These are phyloP conservation scores for Acorus calamus DNA, from an alignment of 106 monocot species.

Conservation along the genomic window DNA sequence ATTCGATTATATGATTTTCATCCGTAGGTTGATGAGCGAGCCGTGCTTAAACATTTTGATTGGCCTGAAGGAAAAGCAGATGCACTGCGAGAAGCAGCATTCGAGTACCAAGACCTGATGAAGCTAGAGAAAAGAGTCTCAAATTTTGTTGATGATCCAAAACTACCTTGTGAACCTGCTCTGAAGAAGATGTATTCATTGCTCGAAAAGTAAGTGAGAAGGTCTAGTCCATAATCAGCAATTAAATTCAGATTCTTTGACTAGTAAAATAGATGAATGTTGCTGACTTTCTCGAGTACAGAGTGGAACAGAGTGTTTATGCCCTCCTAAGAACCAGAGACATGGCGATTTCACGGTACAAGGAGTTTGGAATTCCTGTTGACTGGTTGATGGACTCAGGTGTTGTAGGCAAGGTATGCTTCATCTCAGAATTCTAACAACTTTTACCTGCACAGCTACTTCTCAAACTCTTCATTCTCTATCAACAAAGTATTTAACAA, in stretches of 20 bases:
- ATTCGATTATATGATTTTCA: neutral
- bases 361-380: constrained; percentile 74
- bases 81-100: constrained; percentile 93
- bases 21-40: constrained; percentile 88
- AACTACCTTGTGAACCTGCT: constrained; percentile 51
- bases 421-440: neutral
- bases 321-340: constrained; percentile 79
- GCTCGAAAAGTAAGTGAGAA: constrained; percentile 59
- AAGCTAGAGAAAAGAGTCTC: constrained; percentile 67
- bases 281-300: constrained; percentile 3
- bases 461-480: no score
- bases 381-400: constrained; percentile 84
- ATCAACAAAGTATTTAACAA: no score
- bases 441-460: neutral
- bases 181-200: constrained; percentile 90
- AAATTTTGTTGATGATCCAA: constrained; percentile 46
- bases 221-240: no score
- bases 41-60: constrained; percentile 94
- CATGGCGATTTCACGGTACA: constrained; percentile 75
- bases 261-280: no score
- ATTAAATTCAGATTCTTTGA: no score
- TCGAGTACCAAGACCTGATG: constrained; percentile 85
- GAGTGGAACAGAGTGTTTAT: constrained; percentile 91
- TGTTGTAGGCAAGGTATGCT: constrained; percentile 75
- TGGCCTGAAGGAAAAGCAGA: constrained; percentile 98